Base-by-base conservation (phyloP, 2,329 filamentous ascomycete species). In the Achaetomium macrosporum region DNA sequence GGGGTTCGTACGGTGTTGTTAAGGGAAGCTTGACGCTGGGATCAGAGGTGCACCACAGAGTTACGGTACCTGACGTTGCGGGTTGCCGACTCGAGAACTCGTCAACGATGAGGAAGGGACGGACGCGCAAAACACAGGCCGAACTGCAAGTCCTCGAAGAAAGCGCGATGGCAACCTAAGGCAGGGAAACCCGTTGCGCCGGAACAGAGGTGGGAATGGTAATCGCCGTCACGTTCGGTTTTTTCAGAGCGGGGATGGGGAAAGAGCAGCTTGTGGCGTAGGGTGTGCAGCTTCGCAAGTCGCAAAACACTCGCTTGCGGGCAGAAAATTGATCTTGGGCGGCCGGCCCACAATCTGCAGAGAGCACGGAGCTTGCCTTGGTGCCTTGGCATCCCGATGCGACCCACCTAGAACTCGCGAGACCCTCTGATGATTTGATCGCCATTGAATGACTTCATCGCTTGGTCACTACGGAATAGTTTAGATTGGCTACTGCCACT, bases 241-340 rank as follows among this genome's bases (percentile, higher is more conserved):
- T 37, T 16, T 25, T 25, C 7, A 10, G 29, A 12, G 17, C 29
- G 48, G 47, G 25, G 36, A 46, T 20, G 44, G 31, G 45, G 46
- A 51, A 57, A 37, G 50, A 51, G 43, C 47, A 49, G 51, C 44
- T 53, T 56, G 45, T 47, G 53, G 50, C 42, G 51, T 60, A 56
- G 56, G 54, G 53, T 57, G 54, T 42, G 11, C 45, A 46, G 53
- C 43, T 44, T 48, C 41, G 53, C 58, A 36, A 5, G 12, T 31
- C 12, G 7, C 30, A 13, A 36, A 36, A 36, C n/a, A n/a, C n/a
- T n/a, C n/a, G n/a, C n/a, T n/a, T 25, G 25, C 25, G 25, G 25
- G 35, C 54, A 55, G 53, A 60, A 60, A 60, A 56, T 57, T 57
- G 56, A 46, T 53, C 4, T 58, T 58, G 56, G 56, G 54, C 50